Base-by-base conservation (phyloP, 257 asterid species). In the Fraxinus excelsior region DNA sequence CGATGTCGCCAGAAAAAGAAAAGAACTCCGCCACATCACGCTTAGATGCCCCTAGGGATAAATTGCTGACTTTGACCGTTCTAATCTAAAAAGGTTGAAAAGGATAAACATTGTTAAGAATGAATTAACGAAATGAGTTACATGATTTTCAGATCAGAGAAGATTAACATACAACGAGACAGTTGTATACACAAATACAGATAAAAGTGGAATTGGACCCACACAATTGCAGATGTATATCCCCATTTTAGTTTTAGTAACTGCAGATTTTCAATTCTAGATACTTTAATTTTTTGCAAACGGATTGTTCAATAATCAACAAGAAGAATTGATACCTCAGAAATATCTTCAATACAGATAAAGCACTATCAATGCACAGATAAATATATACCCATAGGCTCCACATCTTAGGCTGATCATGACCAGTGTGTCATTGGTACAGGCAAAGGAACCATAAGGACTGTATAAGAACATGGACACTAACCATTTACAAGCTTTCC, bases 1-100 rank as follows among this genome's bases (percentile, higher is more conserved):
- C 91, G 76, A 95, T 93, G 80, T 91, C 97, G 71, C 99, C 97
- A 73, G 98, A 95, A 74, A 95, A 95, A 11, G 98, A 93, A 81
- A 95, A 95, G 88, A 95, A 95, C 86, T 95, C 99, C 44, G 84
- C 72, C 80, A 95, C 80, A 74, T 95, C 98, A 42, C 89, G 92
- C 81, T 93, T 93, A 56, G 91, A 84, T 76, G 98, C 99, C 78
- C 97, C 91, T 71, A 91, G 79, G 71, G 99, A 95, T 81, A 93
- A 87, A 81, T 95, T 90, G 88, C 92, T 86, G 83, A 96, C 98
- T 87, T 87, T 90, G 64, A 93, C 99, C 38, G 98, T 90, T 78
- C 80, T 93, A 67, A 86, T 77, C 97, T 93, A 87, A 32, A 71
- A 75, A 35, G 44, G 76, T 16, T 69, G 73, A 66, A 72, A 73